Percentiles rank a stretch among this genome's conserved stretches.
These are phyloP conservation scores for Kwoniella shivajii DNA, from an alignment of 1,284 basidiomycete species.

Conservation along the genomic window DNA sequence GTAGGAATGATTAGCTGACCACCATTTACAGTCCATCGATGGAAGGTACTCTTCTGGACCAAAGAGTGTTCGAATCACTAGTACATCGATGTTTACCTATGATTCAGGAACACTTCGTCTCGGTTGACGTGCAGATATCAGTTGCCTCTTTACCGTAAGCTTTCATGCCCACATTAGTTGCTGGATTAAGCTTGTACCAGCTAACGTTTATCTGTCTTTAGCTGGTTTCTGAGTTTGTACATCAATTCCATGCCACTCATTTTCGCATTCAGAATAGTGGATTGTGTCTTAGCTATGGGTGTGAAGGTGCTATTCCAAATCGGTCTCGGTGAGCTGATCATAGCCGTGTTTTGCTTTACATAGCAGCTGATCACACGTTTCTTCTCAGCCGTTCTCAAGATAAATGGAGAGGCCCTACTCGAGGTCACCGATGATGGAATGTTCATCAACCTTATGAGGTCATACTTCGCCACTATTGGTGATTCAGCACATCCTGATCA, in stretches of 20 bases:
- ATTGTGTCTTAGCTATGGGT: conserved; percentile 99
- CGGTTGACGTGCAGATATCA: conserved; percentile 92
- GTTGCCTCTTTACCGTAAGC: conserved; percentile 83
- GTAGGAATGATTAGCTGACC: conserved; percentile 1
- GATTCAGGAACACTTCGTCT: conserved; percentile 90
- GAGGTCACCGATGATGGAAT: conserved; percentile 95
- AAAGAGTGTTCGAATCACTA: conserved; percentile 96
- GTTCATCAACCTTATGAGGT: conserved; percentile 92
- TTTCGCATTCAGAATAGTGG: conserved; percentile 97
- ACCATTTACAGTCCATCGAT: conserved; percentile 78
- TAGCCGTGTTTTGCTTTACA: background rate
- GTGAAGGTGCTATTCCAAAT: conserved; percentile 95
- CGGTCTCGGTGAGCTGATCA: conserved; percentile 43
- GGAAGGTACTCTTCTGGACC: conserved; percentile 97
- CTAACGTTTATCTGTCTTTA: conserved; percentile 12
- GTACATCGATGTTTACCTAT: conserved; percentile 86
- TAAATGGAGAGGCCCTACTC: conserved; percentile 93
- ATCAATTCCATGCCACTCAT: conserved; percentile 99
- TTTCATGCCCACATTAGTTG: no score
- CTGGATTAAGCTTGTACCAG: background rate
- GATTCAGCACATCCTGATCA: conserved; percentile 93
- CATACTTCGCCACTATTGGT: conserved; percentile 91
- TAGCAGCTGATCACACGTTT: background rate
- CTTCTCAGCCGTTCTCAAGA: conserved; percentile 87
- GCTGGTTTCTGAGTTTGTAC: conserved; percentile 92